Percentiles rank a stretch among this genome's conserved stretches.
phyloP scores from a whole-genome alignment of 75 land plant genomes.

The Cupressus sempervirens region DNA sequence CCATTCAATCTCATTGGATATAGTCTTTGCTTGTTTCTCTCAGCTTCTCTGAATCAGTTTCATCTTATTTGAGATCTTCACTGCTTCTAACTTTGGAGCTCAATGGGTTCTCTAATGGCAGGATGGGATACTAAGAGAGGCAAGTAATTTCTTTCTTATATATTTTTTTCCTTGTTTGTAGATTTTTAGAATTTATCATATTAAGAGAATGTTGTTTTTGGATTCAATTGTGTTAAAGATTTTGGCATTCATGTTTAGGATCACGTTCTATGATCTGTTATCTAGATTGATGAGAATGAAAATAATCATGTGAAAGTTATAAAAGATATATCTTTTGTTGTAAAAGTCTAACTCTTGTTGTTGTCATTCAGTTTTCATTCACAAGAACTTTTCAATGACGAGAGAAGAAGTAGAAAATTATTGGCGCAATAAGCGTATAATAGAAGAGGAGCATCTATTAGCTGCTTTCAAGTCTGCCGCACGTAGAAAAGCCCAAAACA shows the following conservation, averaged over 20 bases:
- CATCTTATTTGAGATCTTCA: background rate
- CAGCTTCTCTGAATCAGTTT: background rate
- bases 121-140: slow-evolving; percentile 12
- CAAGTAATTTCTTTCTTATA: background rate
- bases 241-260: no score
- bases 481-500: slow-evolving; percentile 22
- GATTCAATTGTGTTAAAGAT: no score
- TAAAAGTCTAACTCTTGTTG: background rate
- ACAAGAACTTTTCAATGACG: slow-evolving; percentile 16
- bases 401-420: slow-evolving; percentile 37
- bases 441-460: slow-evolving; percentile 45
- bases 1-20: background rate
- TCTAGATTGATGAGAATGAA: no score
- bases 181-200: no score
- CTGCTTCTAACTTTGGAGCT: background rate
- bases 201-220: no score
- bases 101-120: slow-evolving; percentile 13
- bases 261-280: no score
- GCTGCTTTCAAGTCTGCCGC: slow-evolving; percentile 51
- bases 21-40: background rate
- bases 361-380: background rate
- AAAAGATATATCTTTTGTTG: background rate
- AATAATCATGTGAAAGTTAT: no score
- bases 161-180: no score
- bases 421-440: slow-evolving; percentile 39